Evolutionary conservation across 148 eudicot genomes (phyloP), one percentile per base, ranked within the genome.

Genomic region (Persicaria tinctoria): DNA sequence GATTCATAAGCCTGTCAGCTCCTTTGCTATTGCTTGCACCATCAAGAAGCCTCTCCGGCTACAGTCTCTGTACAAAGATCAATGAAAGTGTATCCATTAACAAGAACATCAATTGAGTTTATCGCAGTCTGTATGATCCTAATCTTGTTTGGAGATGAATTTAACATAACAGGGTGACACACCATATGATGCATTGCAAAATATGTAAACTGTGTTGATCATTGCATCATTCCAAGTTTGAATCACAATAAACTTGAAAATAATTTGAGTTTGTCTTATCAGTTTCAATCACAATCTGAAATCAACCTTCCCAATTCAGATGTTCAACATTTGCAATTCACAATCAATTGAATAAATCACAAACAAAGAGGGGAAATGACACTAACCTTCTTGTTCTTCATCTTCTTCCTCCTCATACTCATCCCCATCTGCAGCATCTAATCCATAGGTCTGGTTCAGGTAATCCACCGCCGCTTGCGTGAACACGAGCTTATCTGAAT

Each of bases 381-480:
- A 66, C 70, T 66, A 66, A 66, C 70, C 80, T 60, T 66, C 88
- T 49, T 64, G 85, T 18, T 83, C 88, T 0, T 48, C 81, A 0
- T 79, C 91, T 0, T 84, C 89, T 0, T 78, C 81, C 0, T 74
- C 90, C 1, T 82, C 92, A 4, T 79, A 90, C 0, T 77, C 82
- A 3, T 85, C 88, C 10, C 83, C 87, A 0, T 63, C 91, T 2
- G 76, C 87, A 68, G 69, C 68, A 77, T 86, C 88, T 46, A 72
- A 75, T 50, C 99, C 99, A 83, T 96, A 96, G 73, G 73, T 86
- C 69, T 86, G 76, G 81, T 96, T 96, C 96, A 96, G 85, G 77
- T 88, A 92, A 75, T 90, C 91, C 10, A 96, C 94, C 45, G 97
- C 86, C 0, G 72, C 87, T 71, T 79, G 74, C 0, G 91, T 89